Percentiles rank a stretch among this genome's conserved stretches.
Conservation (phyloP, 148 eudicot species). For the Drosera capensis region DNA sequence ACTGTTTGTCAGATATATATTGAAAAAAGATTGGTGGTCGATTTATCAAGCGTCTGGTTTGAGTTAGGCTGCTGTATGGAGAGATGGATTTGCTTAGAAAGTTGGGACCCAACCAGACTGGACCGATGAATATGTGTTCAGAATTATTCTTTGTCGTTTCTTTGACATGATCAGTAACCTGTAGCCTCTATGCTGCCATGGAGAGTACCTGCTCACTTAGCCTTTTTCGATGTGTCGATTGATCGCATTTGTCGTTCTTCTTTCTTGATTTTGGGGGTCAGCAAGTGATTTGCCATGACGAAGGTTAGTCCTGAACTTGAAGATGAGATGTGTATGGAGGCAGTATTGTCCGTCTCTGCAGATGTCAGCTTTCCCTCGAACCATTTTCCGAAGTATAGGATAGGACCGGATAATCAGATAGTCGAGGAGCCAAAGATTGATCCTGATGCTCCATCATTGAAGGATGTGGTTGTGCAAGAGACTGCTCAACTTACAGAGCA, state of each 20-base stretch:
- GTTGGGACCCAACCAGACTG: too few species aligned
- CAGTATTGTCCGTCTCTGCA: constrained; percentile 49
- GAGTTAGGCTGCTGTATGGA: too few species aligned
- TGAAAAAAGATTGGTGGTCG: too few species aligned
- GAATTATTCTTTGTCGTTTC: neutral
- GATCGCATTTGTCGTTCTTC: too few species aligned
- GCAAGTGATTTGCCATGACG: constrained; percentile 35
- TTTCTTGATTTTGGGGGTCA: neutral
- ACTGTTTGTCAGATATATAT: too few species aligned
- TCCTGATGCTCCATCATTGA: constrained; percentile 52
- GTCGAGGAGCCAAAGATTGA: constrained; percentile 55
- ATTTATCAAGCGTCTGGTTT: too few species aligned
- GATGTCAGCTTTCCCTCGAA: constrained; percentile 71
- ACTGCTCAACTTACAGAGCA: constrained; percentile 65
- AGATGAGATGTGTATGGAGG: constrained; percentile 32
- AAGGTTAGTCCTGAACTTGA: constrained; percentile 79
- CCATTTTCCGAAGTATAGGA: constrained; percentile 71
- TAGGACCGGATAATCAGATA: constrained; percentile 82
- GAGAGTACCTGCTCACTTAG: too few species aligned
- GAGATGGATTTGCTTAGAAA: too few species aligned
- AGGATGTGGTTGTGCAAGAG: constrained; percentile 71
- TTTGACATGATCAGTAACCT: neutral
- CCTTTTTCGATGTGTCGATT: too few species aligned
- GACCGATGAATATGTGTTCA: neutral
- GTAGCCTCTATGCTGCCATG: neutral